Evolutionary conservation across 2,329 filamentous ascomycete species (phyloP).

Genomic region (Monilinia fructicola): DNA sequence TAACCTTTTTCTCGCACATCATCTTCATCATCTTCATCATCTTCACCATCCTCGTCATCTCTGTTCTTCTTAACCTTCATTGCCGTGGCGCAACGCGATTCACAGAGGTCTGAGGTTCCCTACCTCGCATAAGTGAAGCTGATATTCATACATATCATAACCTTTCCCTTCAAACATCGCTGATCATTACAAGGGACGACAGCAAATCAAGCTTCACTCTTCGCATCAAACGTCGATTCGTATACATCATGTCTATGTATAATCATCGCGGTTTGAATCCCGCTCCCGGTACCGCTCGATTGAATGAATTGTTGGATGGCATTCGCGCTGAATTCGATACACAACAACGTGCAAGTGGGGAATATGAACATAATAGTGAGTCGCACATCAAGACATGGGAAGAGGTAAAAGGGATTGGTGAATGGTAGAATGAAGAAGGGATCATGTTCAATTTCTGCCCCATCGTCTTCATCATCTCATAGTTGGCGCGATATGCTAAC

Average conservation of each 20-base stretch:
- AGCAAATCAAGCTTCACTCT: neutral
- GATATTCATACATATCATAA: neutral
- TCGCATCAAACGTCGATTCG: neutral
- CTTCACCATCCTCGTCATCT: neutral
- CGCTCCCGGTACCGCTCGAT: conserved; percentile 63
- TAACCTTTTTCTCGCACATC: neutral
- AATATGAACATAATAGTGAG: conserved; percentile 93
- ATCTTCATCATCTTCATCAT: neutral
- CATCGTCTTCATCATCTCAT: neutral
- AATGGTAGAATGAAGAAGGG: neutral
- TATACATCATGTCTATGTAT: conserved; percentile 72
- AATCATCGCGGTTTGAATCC: conserved; percentile 82
- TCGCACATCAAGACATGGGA: conserved; percentile 35
- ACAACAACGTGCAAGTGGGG: conserved; percentile 76
- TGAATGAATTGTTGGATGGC: conserved; percentile 89
- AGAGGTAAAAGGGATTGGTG: neutral
- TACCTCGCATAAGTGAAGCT: neutral
- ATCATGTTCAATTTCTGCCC: neutral
- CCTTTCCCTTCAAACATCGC: neutral
- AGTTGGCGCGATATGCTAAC: conserved; percentile 19
- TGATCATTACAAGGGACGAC: neutral
- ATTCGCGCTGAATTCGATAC: conserved; percentile 88
- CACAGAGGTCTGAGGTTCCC: neutral
- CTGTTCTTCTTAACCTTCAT: neutral
- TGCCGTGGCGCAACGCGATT: conserved; percentile 8